Base-by-base conservation (phyloP, 1,284 basidiomycete genomes). In the Sutorius eximius region DNA sequence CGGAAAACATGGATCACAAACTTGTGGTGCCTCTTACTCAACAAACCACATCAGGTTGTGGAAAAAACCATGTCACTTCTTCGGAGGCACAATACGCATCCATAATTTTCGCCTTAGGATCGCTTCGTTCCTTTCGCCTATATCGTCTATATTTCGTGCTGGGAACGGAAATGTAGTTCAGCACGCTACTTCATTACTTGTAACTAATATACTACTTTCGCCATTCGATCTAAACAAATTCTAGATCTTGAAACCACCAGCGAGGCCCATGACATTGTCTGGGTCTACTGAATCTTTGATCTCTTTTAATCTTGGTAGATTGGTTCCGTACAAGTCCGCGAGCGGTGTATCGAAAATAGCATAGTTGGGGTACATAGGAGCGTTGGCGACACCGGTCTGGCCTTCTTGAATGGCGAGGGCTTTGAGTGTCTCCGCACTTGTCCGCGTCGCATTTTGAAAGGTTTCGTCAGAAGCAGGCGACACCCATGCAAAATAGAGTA, bases 311-410 rank as follows among this genome's bases (percentile, higher is more conserved):
- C 56, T 64, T 1, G 64, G 61, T 11, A 81, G 30, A 58, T 82
- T 81, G 15, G 60, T 62, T 2, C 81, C 81, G 55, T 80, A 83
- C n/a, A 85, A 70, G 12, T 67, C 54, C 15, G 69, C 63, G 45
- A 78, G 45, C 1, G 79, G 73, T 7, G 79, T 82, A 54, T 75
- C 76, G 47, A 61, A 75, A 6, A 79, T 73, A 3, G 81, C 79
- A 58, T 80, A 81, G 61, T 83, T 83, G 5, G 72, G 68, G 60
- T 87, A 83, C 42, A 75, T 51, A 12, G 77, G 65, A 0, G 73
- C 75, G 27, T 70, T 64, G 0, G 59, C 61, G 18, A 78, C 53
- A 53, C 73, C 69, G 0, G 77, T 77, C 20, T 75, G 53, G 15
- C 18, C 42, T 5, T 1, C 15, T 11, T 24, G 3, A 18, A 33